phyloP scores from a whole-genome alignment of 352 stramenopile species.

The Phytophthora ohioensis region DNA sequence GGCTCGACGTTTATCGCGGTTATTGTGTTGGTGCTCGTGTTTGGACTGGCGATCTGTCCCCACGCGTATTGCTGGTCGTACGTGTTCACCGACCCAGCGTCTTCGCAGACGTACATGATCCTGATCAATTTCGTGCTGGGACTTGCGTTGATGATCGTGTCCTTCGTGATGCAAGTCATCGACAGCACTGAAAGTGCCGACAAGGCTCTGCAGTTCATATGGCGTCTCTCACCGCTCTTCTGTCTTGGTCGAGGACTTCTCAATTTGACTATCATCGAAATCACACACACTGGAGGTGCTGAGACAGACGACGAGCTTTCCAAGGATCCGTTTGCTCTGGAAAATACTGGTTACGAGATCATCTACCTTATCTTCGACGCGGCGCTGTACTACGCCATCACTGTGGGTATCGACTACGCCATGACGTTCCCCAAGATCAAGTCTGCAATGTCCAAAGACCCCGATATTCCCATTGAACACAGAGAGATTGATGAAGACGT shows the following conservation, averaged over 20 bases:
- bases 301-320: slow-evolving; percentile 26
- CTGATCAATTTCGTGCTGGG: slow-evolving; percentile 71
- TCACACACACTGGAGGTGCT: slow-evolving; percentile 37
- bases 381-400: slow-evolving; percentile 46
- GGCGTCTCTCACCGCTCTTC: slow-evolving; percentile 69
- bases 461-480: slow-evolving; percentile 36
- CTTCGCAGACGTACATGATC: slow-evolving; percentile 65
- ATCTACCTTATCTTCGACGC: slow-evolving; percentile 63
- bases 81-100: slow-evolving; percentile 60
- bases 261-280: slow-evolving; percentile 37
- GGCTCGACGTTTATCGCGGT: slow-evolving; percentile 44
- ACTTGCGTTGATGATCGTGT: slow-evolving; percentile 70
- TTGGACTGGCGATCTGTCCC: slow-evolving; percentile 68
- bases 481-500: slow-evolving; percentile 66
- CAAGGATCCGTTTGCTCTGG: slow-evolving; percentile 49
- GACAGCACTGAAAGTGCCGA: slow-evolving; percentile 41
- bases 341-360: slow-evolving; percentile 65
- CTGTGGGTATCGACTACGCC: slow-evolving; percentile 66
- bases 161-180: slow-evolving; percentile 56
- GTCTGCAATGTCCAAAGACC: slow-evolving; percentile 62
- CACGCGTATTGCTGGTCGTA: slow-evolving; percentile 71
- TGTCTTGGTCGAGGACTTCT: slow-evolving; percentile 43
- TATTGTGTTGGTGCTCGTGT: slow-evolving; percentile 67
- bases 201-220: slow-evolving; percentile 66
- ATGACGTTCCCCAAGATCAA: slow-evolving; percentile 75